Percentiles rank a stretch among this genome's conserved stretches.
Evolutionary conservation across 2,329 filamentous ascomycete species (phyloP).

Genomic region (Esteya vermicola): DNA sequence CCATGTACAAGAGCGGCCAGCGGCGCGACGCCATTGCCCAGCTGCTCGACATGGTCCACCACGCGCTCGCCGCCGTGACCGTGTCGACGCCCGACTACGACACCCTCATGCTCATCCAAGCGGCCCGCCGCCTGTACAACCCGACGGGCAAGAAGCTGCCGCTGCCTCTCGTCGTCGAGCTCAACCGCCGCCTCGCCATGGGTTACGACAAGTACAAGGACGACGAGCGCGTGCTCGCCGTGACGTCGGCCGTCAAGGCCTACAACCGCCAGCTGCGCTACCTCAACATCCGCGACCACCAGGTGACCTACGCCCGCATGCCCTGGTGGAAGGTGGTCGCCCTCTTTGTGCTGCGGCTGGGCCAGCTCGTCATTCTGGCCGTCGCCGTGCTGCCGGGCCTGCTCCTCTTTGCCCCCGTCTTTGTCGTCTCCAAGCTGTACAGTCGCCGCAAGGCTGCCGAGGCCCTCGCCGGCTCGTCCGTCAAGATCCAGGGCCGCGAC

Average conservation of each 20-base stretch:
- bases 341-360: slow-evolving; percentile 64
- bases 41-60: slow-evolving; percentile 74
- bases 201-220: slow-evolving; percentile 90
- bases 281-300: slow-evolving; percentile 81
- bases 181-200: slow-evolving; percentile 80
- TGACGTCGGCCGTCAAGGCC: slow-evolving; percentile 61
- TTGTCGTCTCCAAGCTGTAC: slow-evolving; percentile 70
- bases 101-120: slow-evolving; percentile 92
- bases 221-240: slow-evolving; percentile 63
- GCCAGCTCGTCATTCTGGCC: slow-evolving; percentile 63
- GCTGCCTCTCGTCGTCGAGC: slow-evolving; percentile 80
- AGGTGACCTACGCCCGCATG: slow-evolving; percentile 83
- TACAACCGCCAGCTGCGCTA: slow-evolving; percentile 83
- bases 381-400: slow-evolving; percentile 76
- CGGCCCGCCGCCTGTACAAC: slow-evolving; percentile 83
- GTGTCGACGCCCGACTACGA: slow-evolving; percentile 91
- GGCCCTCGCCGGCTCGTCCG: slow-evolving; percentile 70
- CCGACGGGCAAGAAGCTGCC: slow-evolving; percentile 88
- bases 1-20: slow-evolving; percentile 72
- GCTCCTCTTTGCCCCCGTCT: slow-evolving; percentile 76
- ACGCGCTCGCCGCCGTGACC: slow-evolving; percentile 74
- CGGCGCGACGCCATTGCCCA: slow-evolving; percentile 76
- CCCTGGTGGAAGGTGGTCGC: slow-evolving; percentile 62
- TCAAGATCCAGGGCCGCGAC: slow-evolving; percentile 78
- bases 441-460: slow-evolving; percentile 70